Base-by-base conservation (phyloP, 352 stramenopile genomes). In the Phytophthora sp. region DNA sequence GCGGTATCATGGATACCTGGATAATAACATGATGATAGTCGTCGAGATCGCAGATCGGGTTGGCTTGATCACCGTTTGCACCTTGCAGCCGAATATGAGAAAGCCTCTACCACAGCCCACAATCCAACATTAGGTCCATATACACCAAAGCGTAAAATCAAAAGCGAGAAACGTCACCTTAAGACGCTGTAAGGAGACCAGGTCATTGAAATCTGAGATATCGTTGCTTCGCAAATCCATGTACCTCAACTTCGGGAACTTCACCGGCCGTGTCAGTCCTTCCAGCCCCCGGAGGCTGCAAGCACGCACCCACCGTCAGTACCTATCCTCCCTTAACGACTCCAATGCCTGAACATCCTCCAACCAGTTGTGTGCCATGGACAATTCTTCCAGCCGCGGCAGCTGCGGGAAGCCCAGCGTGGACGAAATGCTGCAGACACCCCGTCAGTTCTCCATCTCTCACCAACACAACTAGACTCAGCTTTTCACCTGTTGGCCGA, bases 191-290 rank as follows among this genome's bases (percentile, higher is more conserved):
- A 94, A 46, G 3, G 67, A 55, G 17, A 72, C 32, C 11, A 94
- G 39, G 2, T 53, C 59, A 5, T 56, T 66, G 11, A 88, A 75
- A 1, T 63, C 69, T 1, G 62, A 54, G 28, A 94, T 77, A 11
- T 80, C 62, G 27, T 95, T 95, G 23, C 82, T 74, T 6, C 86
- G 77, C 24, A 93, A 51, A 39, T 95, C 86, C 27, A 95, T 39
- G 31, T 92, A 92, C 20, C 75, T 66, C 46, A 95, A 58, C 26
- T 79, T 77, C 2, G 86, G 84, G 20, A 93, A 82, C 61, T 95
- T 95, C 3, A 92, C 54, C 0, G 86, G 84, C 0, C 82, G 74
- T 1, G 75, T 60, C 15, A 92, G 28, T 0, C 80, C 86, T 15
- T 92, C 81, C 9, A 95, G 64, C 10, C 44, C 28, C 13, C 48